These are phyloP conservation scores for Lycium barbarum DNA, from an alignment of 257 asterid genomes.

Conservation along the genomic window DNA sequence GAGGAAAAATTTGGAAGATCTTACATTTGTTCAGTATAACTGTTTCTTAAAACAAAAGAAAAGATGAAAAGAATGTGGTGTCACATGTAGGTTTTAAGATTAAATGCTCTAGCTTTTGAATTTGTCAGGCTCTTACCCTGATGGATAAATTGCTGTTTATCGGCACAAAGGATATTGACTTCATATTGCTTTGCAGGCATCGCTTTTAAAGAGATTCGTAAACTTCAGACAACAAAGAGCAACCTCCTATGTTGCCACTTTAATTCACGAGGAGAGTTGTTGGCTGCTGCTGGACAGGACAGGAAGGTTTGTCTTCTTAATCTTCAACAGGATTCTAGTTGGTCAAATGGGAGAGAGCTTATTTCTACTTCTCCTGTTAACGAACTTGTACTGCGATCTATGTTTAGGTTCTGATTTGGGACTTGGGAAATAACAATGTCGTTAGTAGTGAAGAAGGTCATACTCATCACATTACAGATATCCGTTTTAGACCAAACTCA, in stretches of 20 bases:
- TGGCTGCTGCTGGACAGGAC: slow-evolving; percentile 60
- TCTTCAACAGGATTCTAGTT: neutral
- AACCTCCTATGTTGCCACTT: slow-evolving; percentile 57
- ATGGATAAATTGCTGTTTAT: neutral
- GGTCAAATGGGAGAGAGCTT: neutral
- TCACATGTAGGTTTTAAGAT: slow-evolving; percentile 12
- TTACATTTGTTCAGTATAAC: neutral
- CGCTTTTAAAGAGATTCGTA: slow-evolving; percentile 35
- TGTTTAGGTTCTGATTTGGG: slow-evolving; percentile 46
- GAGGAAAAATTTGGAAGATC: neutral
- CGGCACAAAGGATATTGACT: neutral
- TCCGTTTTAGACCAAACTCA: slow-evolving; percentile 51
- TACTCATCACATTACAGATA: slow-evolving; percentile 47
- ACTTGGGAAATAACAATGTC: slow-evolving; percentile 28
- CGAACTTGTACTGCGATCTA: neutral
- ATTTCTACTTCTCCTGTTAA: slow-evolving; percentile 20
- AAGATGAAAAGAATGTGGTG: slow-evolving; percentile 4
- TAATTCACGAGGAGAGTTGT: slow-evolving; percentile 44
- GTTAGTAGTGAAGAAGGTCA: slow-evolving; percentile 32
- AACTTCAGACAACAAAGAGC: slow-evolving; percentile 41
- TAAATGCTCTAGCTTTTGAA: slow-evolving; percentile 11
- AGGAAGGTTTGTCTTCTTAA: slow-evolving; percentile 44
- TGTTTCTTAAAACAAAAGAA: neutral
- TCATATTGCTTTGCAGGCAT: slow-evolving; percentile 39
- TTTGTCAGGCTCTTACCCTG: slow-evolving; percentile 10